Evolutionary conservation across 2,329 filamentous ascomycete genomes (phyloP), one percentile per base, ranked within the genome.

Genomic region (Neospermospora avenae): DNA sequence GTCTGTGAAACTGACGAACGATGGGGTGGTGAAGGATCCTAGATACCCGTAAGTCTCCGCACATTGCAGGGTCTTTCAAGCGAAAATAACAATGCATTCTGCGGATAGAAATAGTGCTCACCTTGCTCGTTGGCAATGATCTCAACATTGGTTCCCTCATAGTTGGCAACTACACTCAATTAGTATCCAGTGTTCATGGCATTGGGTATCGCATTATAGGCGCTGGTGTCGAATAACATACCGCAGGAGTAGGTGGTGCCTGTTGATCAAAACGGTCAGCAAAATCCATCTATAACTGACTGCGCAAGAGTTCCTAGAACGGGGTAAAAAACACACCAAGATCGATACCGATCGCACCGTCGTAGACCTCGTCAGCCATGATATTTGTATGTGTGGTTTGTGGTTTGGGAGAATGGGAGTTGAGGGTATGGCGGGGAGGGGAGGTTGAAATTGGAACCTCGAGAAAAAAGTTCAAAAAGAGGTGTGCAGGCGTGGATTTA

Each of bases 271-370:
- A 69, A 69, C 69, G 68, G 70, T 71, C 46, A 70, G 70, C 55
- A 58, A 55, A 52, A 20, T 22, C 44, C 39, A 42, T 60, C 57
- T 61, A 10, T 45, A 39, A 31, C 18, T 34, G 24, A 39, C 24
- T 31, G 13, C 18, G 16, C n/a, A 25, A 6, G 18, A 37, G 13
- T 18, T 35, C 20, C 37, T 14, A 16, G 8, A 18, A 28, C 16
- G 24, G 34, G 52, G 28, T n/a, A 44, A 34, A 39, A 7, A 22
- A 81, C 88, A 74, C 83, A 96, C 93, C 95, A 83, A 99, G 86
- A 88, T 99, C 95, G 84, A 99, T 99, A 87, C 95, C 95, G 83
- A 98, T 91, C 87, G 95, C 95, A 90, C 95, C 95, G 79, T 99
- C 95, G 80, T 98, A 99, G 74, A 96, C 88, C 88, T 97, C 93